Evolutionary conservation across 2,329 filamentous ascomycete species (phyloP).

Genomic region (Talaromyces amestolkiae): DNA sequence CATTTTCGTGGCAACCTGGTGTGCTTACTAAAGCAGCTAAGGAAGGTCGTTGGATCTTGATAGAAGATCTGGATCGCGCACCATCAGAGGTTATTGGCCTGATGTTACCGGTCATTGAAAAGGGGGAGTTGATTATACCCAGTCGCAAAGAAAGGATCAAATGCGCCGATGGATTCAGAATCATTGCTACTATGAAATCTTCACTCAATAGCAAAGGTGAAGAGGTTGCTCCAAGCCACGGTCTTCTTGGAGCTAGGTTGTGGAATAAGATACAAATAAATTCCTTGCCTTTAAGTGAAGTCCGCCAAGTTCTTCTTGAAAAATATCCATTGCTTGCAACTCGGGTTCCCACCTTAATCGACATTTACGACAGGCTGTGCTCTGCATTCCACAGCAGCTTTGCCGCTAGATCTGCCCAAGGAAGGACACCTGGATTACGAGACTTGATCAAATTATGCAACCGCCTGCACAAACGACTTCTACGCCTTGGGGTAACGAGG

Average conservation of each 20-base stretch:
- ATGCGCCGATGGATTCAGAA: conserved; percentile 79
- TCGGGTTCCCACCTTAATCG: conserved; percentile 56
- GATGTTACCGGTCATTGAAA: conserved; percentile 86
- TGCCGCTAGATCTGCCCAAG: conserved; percentile 39
- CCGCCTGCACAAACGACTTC: conserved; percentile 66
- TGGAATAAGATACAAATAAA: conserved; percentile 77
- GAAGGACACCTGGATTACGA: conserved; percentile 63
- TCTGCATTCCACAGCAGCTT: conserved; percentile 40
- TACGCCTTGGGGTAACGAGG: conserved; percentile 57
- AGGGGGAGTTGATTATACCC: conserved; percentile 84
- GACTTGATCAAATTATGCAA: conserved; percentile 92
- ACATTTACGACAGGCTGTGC: conserved; percentile 50
- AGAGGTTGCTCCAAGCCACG: conserved; percentile 65
- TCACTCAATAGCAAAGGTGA: conserved; percentile 63
- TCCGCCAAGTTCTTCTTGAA: conserved; percentile 68
- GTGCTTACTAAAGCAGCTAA: conserved; percentile 89
- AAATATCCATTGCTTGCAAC: conserved; percentile 67
- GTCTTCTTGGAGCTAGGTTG: conserved; percentile 77
- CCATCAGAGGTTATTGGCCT: conserved; percentile 94
- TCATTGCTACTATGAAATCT: conserved; percentile 88
- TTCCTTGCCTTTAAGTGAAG: conserved; percentile 65
- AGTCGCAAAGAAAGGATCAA: conserved; percentile 81
- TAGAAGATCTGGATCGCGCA: conserved; percentile 93
- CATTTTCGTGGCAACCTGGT: conserved; percentile 88
- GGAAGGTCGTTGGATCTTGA: conserved; percentile 93